phyloP scores from a whole-genome alignment of 345 rosid species.

The Lepidium sativum region DNA sequence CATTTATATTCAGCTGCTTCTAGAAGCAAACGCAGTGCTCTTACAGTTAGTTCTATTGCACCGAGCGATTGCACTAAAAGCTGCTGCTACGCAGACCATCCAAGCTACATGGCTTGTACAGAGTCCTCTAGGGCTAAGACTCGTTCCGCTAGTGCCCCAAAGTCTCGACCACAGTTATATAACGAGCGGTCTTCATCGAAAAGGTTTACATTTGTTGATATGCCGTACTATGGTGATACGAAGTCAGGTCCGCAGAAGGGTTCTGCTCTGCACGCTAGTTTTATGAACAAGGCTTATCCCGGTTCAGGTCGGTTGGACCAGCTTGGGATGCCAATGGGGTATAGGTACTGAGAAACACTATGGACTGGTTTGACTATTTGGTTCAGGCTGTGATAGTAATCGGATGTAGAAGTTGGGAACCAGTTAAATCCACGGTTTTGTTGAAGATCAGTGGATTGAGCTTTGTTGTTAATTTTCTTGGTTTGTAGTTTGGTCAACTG shows the following conservation, averaged over 20 bases:
- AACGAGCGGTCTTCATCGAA: slow-evolving; percentile 65
- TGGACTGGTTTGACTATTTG: neutral
- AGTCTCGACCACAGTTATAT: slow-evolving; percentile 46
- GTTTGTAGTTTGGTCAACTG: slow-evolving; percentile 14
- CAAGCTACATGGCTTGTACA: slow-evolving; percentile 86
- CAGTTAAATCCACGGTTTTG: neutral
- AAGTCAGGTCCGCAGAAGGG: slow-evolving; percentile 48
- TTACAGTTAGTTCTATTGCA: slow-evolving; percentile 42
- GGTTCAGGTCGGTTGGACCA: slow-evolving; percentile 93
- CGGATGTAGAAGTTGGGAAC: neutral
- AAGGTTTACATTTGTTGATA: slow-evolving; percentile 38
- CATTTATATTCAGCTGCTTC: slow-evolving; percentile 66
- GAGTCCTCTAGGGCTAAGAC: slow-evolving; percentile 80
- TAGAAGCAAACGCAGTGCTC: slow-evolving; percentile 51
- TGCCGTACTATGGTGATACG: slow-evolving; percentile 26
- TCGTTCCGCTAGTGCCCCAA: slow-evolving; percentile 80
- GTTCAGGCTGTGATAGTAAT: neutral
- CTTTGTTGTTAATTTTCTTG: slow-evolving; percentile 9
- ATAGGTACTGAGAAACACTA: slow-evolving; percentile 21
- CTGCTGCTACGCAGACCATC: slow-evolving; percentile 59
- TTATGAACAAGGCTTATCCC: slow-evolving; percentile 69
- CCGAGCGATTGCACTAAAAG: slow-evolving; percentile 37
- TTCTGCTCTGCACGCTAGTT: slow-evolving; percentile 46
- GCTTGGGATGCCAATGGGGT: slow-evolving; percentile 69
- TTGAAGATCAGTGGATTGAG: slow-evolving; percentile 12